These are phyloP conservation scores for Globisporangium middletonii DNA, from an alignment of 352 stramenopile species.

Conservation along the genomic window DNA sequence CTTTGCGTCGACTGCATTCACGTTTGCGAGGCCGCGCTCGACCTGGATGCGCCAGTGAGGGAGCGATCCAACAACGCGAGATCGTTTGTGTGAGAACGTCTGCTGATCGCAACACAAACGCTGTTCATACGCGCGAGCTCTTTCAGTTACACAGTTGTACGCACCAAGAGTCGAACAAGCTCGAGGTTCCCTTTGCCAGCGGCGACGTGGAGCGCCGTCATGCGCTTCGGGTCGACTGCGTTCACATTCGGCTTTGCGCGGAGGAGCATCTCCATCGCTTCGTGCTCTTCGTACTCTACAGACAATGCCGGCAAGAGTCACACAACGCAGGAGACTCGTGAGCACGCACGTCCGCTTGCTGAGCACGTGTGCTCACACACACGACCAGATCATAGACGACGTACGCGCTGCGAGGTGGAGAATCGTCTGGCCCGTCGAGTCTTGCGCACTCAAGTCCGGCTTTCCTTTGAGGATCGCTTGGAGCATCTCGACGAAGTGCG, in stretches of 20 bases:
- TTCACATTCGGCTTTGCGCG: constrained; percentile 58
- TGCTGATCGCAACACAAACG: neutral
- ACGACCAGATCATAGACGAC: constrained; percentile 2
- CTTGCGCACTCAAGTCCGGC: constrained; percentile 51
- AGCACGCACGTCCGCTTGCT: neutral
- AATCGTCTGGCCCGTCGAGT: constrained; percentile 56
- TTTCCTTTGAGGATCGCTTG: constrained; percentile 64
- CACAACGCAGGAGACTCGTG: neutral
- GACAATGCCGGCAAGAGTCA: neutral
- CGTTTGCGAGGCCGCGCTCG: constrained; percentile 45
- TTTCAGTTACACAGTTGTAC: neutral
- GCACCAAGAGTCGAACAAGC: constrained; percentile 47
- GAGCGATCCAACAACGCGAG: neutral
- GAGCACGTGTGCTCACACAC: neutral
- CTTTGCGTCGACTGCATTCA: constrained; percentile 58
- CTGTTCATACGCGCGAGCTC: neutral
- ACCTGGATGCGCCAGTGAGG: constrained; percentile 15
- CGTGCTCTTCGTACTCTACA: constrained; percentile 58
- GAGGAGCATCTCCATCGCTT: constrained; percentile 56
- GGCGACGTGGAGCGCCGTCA: constrained; percentile 67
- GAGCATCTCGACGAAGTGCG: constrained; percentile 59
- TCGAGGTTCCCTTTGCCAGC: constrained; percentile 58
- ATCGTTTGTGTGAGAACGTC: no score
- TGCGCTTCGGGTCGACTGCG: constrained; percentile 57
- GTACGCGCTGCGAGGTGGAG: constrained; percentile 62